Evolutionary conservation across 768 basidiomycete genomes (phyloP), one percentile per base, ranked within the genome.

Genomic region (Sistotremastrum suecicum): DNA sequence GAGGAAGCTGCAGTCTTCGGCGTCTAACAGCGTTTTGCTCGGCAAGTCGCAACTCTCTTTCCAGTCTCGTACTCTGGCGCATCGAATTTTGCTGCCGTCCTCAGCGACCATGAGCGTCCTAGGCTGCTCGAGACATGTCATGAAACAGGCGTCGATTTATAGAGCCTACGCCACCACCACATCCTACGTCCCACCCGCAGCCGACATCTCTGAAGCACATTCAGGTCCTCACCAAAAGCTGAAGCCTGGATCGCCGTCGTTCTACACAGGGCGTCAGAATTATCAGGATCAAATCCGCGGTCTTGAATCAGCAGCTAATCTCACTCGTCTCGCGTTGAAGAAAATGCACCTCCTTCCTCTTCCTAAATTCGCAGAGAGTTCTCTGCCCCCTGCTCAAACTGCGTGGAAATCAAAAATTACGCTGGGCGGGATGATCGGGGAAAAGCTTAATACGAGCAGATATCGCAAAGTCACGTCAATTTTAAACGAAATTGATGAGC

Each of bases 231-330:
- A 38, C 37, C 10, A 38, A 11, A 54, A 56, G 43, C 40, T 55
- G 56, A 62, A 51, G 36, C 87, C 87, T 0, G 62, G 69, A 12
- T 83, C 86, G 5, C 76, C 87, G 20, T 76, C 75, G 41, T 92
- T 90, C 65, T 95, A 86, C 66, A 88, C 90, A 11, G 81, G 80
- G 10, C 78, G 81, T 34, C 67, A 83, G 1, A 65, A 66, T 28
- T 91, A 79, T 66, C 79, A 79, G 59, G 84, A 91, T 61, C 74
- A 78, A 46, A 62, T 91, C 38, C 63, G 67, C 39, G 65, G 71
- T 38, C 73, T 94, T 11, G 77, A 89, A 56, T 64, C 64, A 7
- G 80, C 83, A 43, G 68, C 84, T 32, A 58, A 67, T 31, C 63
- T 70, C 38, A 65, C 79, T 3, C 75, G 77, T n/a, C 58, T 60